These are phyloP conservation scores for Secale cereale DNA, from an alignment of 176 grass and related monocot genomes.

Conservation along the genomic window DNA sequence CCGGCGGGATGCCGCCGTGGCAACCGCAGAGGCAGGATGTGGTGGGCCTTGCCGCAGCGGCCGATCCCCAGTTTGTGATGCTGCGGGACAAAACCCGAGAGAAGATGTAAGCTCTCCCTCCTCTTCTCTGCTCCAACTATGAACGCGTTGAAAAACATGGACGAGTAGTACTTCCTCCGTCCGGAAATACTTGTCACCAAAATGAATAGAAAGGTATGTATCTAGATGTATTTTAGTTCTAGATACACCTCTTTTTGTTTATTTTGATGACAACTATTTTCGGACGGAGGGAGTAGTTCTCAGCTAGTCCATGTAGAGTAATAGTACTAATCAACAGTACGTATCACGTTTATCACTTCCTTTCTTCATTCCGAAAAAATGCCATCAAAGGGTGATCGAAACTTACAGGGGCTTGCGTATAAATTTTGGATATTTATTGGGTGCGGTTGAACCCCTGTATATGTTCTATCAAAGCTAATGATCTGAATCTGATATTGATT, in stretches of 20 bases:
- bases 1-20: conserved; percentile 23
- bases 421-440: not conserved
- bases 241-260: too few relatives aligned
- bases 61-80: conserved; percentile 40
- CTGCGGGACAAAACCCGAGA: conserved; percentile 28
- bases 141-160: too few relatives aligned
- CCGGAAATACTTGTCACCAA: too few relatives aligned
- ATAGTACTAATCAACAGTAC: not conserved
- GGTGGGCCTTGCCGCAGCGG: not conserved
- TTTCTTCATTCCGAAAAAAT: conserved; percentile 8
- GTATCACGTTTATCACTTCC: not conserved
- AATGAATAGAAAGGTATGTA: too few relatives aligned
- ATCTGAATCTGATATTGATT: not conserved
- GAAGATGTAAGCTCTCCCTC: conserved; percentile 53
- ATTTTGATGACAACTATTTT: too few relatives aligned
- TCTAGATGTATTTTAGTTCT: too few relatives aligned
- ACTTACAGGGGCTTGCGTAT: not conserved
- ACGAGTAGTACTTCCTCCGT: not conserved
- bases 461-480: not conserved
- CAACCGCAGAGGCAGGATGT: conserved; percentile 49
- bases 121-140: conserved; percentile 7
- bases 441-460: not conserved
- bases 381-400: not conserved
- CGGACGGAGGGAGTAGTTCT: too few relatives aligned
- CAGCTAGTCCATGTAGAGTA: not conserved